phyloP scores from a whole-genome alignment of 192 early-diverging fungal species.

The Backusella liffmaniae region DNA sequence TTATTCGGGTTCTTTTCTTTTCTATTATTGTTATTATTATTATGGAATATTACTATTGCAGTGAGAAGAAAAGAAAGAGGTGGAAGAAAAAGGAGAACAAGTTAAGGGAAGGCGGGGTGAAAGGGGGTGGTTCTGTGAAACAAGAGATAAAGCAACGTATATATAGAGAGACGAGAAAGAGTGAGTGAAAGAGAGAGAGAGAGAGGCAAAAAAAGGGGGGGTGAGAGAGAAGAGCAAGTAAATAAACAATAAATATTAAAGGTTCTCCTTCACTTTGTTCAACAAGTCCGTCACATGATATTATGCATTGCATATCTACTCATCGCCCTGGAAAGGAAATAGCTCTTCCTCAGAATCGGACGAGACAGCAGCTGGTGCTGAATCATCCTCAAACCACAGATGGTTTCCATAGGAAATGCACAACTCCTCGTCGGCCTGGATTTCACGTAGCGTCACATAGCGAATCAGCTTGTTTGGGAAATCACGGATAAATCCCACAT shows the following conservation, averaged over 20 bases:
- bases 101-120: neutral
- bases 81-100: neutral
- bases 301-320: conserved; percentile 11
- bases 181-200: neutral
- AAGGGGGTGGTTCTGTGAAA: neutral
- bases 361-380: neutral
- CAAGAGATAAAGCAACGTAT: neutral
- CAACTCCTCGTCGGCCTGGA: conserved; percentile 55
- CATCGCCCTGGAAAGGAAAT: conserved; percentile 13
- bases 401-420: conserved; percentile 66
- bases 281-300: neutral
- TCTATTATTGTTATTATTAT: neutral
- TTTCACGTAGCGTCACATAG: conserved; percentile 53
- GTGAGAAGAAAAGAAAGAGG: neutral
- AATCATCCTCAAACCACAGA: conserved; percentile 61
- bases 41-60: conserved; percentile 2
- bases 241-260: neutral
- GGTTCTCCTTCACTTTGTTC: neutral
- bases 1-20: neutral
- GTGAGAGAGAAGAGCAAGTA: neutral
- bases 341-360: conserved; percentile 13
- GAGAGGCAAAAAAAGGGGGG: neutral
- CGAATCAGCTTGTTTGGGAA: conserved; percentile 51
- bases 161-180: neutral
- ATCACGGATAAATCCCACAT: conserved; percentile 63